Conservation (phyloP, 345 rosid genomes). For the Hypericum perforatum region DNA sequence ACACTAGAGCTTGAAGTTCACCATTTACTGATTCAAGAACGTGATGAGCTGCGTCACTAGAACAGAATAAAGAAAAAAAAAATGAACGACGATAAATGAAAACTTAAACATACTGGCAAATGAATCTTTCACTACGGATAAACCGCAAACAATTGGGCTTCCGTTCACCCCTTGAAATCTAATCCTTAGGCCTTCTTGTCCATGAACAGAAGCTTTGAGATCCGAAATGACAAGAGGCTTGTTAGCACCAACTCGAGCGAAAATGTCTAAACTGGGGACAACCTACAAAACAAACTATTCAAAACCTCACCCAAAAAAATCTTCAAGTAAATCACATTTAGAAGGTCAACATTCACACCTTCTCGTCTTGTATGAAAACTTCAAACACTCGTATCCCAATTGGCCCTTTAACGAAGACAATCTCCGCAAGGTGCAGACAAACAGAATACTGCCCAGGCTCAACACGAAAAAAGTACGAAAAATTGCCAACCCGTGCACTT, state of each 20-base stretch:
- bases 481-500: constrained; percentile 43
- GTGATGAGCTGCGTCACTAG: background rate
- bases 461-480: constrained; percentile 34
- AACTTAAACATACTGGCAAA: constrained; percentile 20
- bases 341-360: constrained; percentile 19
- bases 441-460: constrained; percentile 40
- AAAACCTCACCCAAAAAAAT: background rate
- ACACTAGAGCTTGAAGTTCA: constrained; percentile 20
- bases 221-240: constrained; percentile 43
- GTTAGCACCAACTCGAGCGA: constrained; percentile 47
- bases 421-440: constrained; percentile 45
- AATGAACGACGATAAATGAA: background rate
- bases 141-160: constrained; percentile 38
- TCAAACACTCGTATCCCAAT: constrained; percentile 47
- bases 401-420: constrained; percentile 40
- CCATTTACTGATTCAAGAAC: constrained; percentile 27
- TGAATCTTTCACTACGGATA: constrained; percentile 34
- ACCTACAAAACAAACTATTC: constrained; percentile 25
- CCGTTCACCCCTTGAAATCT: constrained; percentile 50
- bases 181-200: constrained; percentile 33
- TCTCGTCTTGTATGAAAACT: constrained; percentile 42
- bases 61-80: background rate
- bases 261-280: constrained; percentile 43
- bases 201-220: constrained; percentile 36
- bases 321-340: too few species aligned